These are phyloP conservation scores for Dovyalis caffra DNA, from an alignment of 345 rosid species.

Conservation along the genomic window DNA sequence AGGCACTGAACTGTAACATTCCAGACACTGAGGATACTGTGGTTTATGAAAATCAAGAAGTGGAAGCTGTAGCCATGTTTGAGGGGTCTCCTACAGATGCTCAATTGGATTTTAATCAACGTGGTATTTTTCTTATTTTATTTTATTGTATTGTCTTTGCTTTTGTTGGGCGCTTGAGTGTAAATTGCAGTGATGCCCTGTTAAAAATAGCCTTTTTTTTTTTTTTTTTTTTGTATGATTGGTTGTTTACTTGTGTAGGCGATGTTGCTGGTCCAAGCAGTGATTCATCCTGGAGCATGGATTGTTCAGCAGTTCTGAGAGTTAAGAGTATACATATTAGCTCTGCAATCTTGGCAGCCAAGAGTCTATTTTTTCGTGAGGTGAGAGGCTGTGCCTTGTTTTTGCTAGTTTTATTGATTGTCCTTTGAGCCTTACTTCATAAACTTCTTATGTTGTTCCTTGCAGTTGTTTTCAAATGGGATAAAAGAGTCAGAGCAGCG, in stretches of 20 bases:
- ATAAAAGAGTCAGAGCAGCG: conserved; percentile 75
- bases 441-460: not conserved
- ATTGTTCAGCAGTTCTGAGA: conserved; percentile 38
- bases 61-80: conserved; percentile 54
- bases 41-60: conserved; percentile 54
- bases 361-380: conserved; percentile 78
- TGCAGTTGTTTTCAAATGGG: conserved; percentile 77
- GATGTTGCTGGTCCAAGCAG: conserved; percentile 30
- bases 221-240: not conserved
- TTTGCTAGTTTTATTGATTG: conserved; percentile 5
- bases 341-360: conserved; percentile 75
- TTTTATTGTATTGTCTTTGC: not conserved
- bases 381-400: conserved; percentile 27
- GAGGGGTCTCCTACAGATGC: conserved; percentile 50
- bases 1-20: conserved; percentile 45
- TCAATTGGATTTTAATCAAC: conserved; percentile 21
- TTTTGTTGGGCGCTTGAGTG: not conserved
- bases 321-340: conserved; percentile 64
- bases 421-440: not conserved
- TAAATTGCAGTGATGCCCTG: not conserved
- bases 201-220: no score
- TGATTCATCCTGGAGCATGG: conserved; percentile 41
- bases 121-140: conserved; percentile 24
- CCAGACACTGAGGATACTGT: conserved; percentile 54
- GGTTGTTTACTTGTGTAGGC: conserved; percentile 28